These are phyloP conservation scores for Basipetospora chlamydospora DNA, from an alignment of 2,329 filamentous ascomycete genomes.

Conservation along the genomic window DNA sequence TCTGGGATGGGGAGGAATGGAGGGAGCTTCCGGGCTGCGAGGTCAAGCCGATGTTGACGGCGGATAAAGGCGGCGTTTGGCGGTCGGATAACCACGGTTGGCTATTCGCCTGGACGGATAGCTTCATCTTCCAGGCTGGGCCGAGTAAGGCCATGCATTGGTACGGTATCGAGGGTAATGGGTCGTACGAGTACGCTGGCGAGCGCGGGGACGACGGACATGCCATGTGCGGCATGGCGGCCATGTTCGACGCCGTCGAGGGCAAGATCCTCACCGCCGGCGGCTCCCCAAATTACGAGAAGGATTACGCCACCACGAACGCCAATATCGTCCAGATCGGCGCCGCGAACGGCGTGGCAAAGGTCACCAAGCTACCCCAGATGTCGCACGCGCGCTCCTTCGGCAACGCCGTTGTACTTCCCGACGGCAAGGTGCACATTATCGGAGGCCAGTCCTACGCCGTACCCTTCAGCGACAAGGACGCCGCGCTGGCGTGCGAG, in stretches of 20 bases:
- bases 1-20: constrained; percentile 35
- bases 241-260: constrained; percentile 44
- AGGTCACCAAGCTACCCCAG: constrained; percentile 5
- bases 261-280: constrained; percentile 42
- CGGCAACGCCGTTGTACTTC: constrained; percentile 31
- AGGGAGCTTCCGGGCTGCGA: constrained; percentile 24
- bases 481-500: constrained; percentile 26
- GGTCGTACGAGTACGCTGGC: constrained; percentile 26
- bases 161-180: constrained; percentile 31
- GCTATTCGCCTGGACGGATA: constrained; percentile 28
- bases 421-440: constrained; percentile 31
- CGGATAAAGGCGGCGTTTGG: constrained; percentile 32
- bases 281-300: constrained; percentile 30
- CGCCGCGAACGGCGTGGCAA: constrained; percentile 6
- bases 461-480: constrained; percentile 28
- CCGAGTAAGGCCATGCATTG: constrained; percentile 41
- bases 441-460: constrained; percentile 29
- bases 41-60: constrained; percentile 35
- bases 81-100: constrained; percentile 21
- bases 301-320: constrained; percentile 23
- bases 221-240: constrained; percentile 39
- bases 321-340: constrained; percentile 36
- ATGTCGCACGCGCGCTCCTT: constrained; percentile 26
- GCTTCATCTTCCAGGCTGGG: constrained; percentile 38
- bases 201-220: constrained; percentile 21